Percentiles rank a stretch among this genome's conserved stretches.
Conservation (phyloP, 108 stramenopile species). For the Skeletonema marinoi region DNA sequence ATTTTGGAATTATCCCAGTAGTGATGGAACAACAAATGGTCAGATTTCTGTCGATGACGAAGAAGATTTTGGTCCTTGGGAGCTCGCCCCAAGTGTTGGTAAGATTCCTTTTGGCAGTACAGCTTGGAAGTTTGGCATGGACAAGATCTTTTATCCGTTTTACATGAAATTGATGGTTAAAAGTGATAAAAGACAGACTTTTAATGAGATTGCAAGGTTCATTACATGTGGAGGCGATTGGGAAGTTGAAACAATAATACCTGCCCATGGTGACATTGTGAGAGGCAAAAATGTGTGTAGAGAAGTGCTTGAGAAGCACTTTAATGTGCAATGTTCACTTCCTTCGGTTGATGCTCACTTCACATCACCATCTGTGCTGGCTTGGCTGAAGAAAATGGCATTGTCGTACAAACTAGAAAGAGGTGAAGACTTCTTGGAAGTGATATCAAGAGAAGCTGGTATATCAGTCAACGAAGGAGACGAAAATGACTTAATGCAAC, state of each 20-base stretch:
- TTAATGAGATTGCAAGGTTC: slow-evolving; percentile 35
- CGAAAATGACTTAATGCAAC: slow-evolving; percentile 8
- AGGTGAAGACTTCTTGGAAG: slow-evolving; percentile 37
- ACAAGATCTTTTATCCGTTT: slow-evolving; percentile 76
- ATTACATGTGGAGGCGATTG: slow-evolving; percentile 53
- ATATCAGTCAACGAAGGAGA: background rate
- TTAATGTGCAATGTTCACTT: slow-evolving; percentile 26
- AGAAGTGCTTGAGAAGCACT: slow-evolving; percentile 62
- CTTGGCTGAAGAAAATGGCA: slow-evolving; percentile 45
- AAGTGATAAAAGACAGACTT: slow-evolving; percentile 44
- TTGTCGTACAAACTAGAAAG: slow-evolving; percentile 40
- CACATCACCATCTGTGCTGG: slow-evolving; percentile 22
- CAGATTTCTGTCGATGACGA: slow-evolving; percentile 2
- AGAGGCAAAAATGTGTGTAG: slow-evolving; percentile 61
- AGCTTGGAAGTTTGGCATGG: slow-evolving; percentile 81
- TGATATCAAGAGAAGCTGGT: slow-evolving; percentile 25
- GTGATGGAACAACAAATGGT: slow-evolving; percentile 71
- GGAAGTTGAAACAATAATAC: slow-evolving; percentile 79
- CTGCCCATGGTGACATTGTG: slow-evolving; percentile 86
- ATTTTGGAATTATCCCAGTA: slow-evolving; percentile 87
- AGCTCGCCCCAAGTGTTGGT: slow-evolving; percentile 70
- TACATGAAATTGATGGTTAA: slow-evolving; percentile 85
- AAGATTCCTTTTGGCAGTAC: slow-evolving; percentile 64
- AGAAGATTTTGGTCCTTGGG: slow-evolving; percentile 67
- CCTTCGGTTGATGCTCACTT: slow-evolving; percentile 19